Percentiles rank a stretch among this genome's conserved stretches.
phyloP scores from a whole-genome alignment of 2,329 filamentous ascomycete genomes.

The Dactylellina sp. region DNA sequence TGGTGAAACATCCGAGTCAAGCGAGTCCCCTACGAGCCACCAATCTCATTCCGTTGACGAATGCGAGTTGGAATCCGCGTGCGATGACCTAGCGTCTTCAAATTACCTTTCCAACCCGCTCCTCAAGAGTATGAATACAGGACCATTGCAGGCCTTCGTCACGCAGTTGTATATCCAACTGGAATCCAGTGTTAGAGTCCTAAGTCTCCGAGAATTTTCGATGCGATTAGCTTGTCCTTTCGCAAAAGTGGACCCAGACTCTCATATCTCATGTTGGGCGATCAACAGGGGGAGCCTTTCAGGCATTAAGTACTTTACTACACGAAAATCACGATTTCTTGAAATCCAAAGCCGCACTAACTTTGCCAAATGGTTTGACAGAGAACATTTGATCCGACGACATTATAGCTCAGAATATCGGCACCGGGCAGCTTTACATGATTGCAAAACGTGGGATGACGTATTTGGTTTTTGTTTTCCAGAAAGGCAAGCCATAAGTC shows the following conservation, averaged over 20 bases:
- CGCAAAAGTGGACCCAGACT: background rate
- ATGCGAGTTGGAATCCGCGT: no score
- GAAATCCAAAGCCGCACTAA: background rate
- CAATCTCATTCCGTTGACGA: no score
- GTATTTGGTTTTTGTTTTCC: constrained; percentile 15
- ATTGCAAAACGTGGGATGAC: constrained; percentile 6
- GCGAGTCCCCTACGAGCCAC: no score
- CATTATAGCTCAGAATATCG: background rate
- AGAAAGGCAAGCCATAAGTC: background rate
- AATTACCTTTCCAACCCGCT: background rate
- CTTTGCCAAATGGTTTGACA: background rate
- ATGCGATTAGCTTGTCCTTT: constrained; percentile 9
- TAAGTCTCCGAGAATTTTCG: background rate
- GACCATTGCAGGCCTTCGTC: background rate
- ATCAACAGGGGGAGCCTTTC: background rate
- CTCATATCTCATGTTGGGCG: background rate
- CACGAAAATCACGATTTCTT: background rate
- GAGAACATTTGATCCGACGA: background rate
- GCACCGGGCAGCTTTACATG: background rate
- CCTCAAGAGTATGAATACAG: background rate
- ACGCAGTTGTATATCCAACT: background rate
- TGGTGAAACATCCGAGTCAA: no score
- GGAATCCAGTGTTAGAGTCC: background rate
- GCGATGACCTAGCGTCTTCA: no score
- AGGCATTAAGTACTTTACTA: constrained; percentile 1